phyloP scores from a whole-genome alignment of 2,329 filamentous ascomycete genomes.

The Colletotrichum incanum region DNA sequence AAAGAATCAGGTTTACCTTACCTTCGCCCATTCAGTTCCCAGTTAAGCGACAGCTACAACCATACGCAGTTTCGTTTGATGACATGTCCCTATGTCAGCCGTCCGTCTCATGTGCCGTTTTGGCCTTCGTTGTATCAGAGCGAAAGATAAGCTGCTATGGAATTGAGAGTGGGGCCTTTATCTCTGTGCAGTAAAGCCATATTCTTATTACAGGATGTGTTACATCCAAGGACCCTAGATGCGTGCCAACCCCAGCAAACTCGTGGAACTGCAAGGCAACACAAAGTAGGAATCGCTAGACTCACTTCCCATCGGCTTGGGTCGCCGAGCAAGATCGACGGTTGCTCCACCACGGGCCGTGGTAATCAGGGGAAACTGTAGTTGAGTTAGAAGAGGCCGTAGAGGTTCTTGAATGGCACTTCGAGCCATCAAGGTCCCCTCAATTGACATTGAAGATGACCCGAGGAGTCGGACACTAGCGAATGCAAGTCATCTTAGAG shows the following conservation, averaged over 20 bases:
- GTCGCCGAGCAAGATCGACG: background rate
- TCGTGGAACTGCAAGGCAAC: background rate
- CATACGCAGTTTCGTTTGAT: background rate
- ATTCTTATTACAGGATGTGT: background rate
- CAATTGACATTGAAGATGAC: background rate
- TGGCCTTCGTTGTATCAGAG: background rate
- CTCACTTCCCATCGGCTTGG: background rate
- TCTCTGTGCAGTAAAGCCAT: background rate
- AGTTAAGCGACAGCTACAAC: accelerated
- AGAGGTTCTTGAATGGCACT: background rate
- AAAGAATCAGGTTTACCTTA: no score
- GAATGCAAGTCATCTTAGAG: background rate
- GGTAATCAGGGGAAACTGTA: background rate
- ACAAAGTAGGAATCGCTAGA: background rate
- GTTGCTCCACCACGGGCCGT: background rate
- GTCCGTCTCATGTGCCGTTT: background rate
- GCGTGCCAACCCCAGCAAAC: background rate
- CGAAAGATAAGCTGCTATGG: background rate
- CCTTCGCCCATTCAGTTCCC: background rate
- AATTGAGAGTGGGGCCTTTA: background rate
- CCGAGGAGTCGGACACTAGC: background rate
- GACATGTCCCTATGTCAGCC: no score
- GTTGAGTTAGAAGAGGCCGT: background rate
- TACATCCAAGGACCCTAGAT: constrained; percentile 1
- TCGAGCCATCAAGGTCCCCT: constrained; percentile 24